Evolutionary conservation across 2,329 filamentous ascomycete genomes (phyloP), one percentile per base, ranked within the genome.

Genomic region (Pseudogymnoascus sp.): DNA sequence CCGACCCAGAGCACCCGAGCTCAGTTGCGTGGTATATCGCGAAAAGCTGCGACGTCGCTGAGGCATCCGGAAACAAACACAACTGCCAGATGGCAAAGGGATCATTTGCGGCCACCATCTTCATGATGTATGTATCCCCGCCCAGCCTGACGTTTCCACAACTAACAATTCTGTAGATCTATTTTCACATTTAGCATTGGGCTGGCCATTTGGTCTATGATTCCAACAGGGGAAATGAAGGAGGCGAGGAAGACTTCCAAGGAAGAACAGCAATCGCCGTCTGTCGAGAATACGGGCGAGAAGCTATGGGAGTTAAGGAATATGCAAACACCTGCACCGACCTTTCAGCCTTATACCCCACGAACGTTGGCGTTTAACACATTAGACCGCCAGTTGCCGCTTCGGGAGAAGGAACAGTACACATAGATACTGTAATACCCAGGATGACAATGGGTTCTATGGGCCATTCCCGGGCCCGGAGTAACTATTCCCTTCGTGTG

Each of bases 21-120:
- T 78, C 79, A 25, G 80, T 84, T 25, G 82, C 88, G 5, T 93
- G 90, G 90, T 92, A 92, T 73, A 84, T 92, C 68, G 82, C 82
- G 61, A 85, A 88, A 72, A 84, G 83, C 65, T 93, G 90, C 75
- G 78, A 75, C 61, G 79, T 87, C 38, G 85, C 86, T 2, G 77
- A 77, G 61, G 77, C 80, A 4, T 80, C 80, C 64, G 75, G 74
- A 59, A 80, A 82, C 28, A 78, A 82, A 58, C 75, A 80, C 62
- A 84, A 83, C 68, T 93, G 90, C 73, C 75, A 79, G 69, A 80
- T 89, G 72, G 88, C 89, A 5, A 88, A 91, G 72, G 83, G 80
- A 60, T 79, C 81, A 12, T 88, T 91, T 68, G 87, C 82, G 12
- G 78, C 84, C 19, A 85, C 85, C 0, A 74, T 86, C 12, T 78